Evolutionary conservation across 805 yeast genomes (phyloP).

Genomic region (Ogataea nakhonphanomensis): DNA sequence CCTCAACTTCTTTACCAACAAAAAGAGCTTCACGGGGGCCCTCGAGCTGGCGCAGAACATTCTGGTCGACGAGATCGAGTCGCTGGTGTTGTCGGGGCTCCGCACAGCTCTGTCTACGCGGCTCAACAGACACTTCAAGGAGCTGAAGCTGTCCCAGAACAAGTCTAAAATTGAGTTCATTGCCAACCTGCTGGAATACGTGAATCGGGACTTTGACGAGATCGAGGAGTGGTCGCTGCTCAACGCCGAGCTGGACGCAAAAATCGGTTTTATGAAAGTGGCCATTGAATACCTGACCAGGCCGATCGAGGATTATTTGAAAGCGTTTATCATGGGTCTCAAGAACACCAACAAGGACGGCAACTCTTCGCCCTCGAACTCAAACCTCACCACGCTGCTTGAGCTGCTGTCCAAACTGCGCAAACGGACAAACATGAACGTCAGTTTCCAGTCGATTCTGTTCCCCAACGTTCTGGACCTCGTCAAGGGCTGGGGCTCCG

Average conservation of each 20-base stretch:
- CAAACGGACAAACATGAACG: conserved; percentile 17
- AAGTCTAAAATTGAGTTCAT: conserved; percentile 15
- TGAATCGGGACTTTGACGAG: conserved; percentile 23
- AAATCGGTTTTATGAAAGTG: conserved; percentile 19
- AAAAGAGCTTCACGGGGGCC: conserved; percentile 19
- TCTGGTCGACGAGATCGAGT: conserved; percentile 13
- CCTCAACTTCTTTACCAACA: conserved; percentile 15
- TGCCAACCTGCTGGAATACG: conserved; percentile 17
- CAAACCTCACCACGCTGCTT: conserved; percentile 13
- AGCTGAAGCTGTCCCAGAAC: conserved; percentile 13
- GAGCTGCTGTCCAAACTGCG: conserved; percentile 15
- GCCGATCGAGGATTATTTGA: conserved; percentile 21
- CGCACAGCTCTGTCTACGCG: conserved; percentile 10
- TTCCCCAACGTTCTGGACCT: conserved; percentile 22
- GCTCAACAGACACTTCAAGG: conserved; percentile 11
- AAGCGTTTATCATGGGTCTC: conserved; percentile 16
- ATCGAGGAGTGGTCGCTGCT: conserved; percentile 25
- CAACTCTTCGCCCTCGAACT: conserved; percentile 4
- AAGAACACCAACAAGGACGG: conserved; percentile 5
- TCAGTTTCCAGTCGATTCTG: conserved; percentile 26
- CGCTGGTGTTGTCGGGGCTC: conserved; percentile 14
- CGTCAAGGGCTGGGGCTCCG: conserved; percentile 26
- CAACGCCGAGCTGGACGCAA: conserved; percentile 21
- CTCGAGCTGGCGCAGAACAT: conserved; percentile 20
- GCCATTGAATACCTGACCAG: conserved; percentile 18